Percentiles rank a stretch among this genome's conserved stretches.
Conservation (phyloP, 2,329 filamentous ascomycete species). For the Penicillium sp. region DNA sequence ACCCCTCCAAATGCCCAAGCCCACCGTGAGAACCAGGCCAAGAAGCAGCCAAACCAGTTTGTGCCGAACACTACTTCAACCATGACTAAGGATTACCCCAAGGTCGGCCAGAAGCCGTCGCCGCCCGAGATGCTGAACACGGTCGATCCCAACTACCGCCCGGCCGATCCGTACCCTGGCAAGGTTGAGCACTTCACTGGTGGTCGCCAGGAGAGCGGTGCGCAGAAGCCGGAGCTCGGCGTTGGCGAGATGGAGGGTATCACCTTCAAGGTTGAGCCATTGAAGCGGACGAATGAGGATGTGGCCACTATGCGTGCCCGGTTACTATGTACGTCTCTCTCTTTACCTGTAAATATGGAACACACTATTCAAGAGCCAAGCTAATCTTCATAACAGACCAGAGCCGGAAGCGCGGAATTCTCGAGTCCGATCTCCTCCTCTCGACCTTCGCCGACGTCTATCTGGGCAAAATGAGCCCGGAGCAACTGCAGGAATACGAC, state of each 20-base stretch:
- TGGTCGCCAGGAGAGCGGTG: conserved; percentile 53
- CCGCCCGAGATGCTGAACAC: conserved; percentile 59
- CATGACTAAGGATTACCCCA: conserved; percentile 59
- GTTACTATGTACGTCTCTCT: conserved; percentile 56
- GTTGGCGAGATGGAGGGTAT: conserved; percentile 86
- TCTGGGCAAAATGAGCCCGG: conserved; percentile 66
- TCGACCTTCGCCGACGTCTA: conserved; percentile 87
- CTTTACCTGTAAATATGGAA: conserved; percentile 10
- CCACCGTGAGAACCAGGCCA: conserved; percentile 54
- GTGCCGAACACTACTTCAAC: conserved; percentile 62
- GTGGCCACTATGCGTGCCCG: conserved; percentile 80
- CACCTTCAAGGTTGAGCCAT: conserved; percentile 82
- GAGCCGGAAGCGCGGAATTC: conserved; percentile 89
- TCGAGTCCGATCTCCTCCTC: conserved; percentile 92
- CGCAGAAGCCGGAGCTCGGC: conserved; percentile 61
- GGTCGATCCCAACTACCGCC: conserved; percentile 53
- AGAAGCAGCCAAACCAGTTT: conserved; percentile 57
- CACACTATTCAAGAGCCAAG: not conserved
- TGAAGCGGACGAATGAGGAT: conserved; percentile 79
- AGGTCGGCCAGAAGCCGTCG: conserved; percentile 52
- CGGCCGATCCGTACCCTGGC: conserved; percentile 57
- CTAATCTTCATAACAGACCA: conserved; percentile 63
- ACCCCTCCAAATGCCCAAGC: conserved; percentile 51
- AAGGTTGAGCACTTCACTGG: conserved; percentile 64
- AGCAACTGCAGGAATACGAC: conserved; percentile 80